Evolutionary conservation across 1,139 yeast genomes (phyloP).

Genomic region (Candida tunisiensis): DNA sequence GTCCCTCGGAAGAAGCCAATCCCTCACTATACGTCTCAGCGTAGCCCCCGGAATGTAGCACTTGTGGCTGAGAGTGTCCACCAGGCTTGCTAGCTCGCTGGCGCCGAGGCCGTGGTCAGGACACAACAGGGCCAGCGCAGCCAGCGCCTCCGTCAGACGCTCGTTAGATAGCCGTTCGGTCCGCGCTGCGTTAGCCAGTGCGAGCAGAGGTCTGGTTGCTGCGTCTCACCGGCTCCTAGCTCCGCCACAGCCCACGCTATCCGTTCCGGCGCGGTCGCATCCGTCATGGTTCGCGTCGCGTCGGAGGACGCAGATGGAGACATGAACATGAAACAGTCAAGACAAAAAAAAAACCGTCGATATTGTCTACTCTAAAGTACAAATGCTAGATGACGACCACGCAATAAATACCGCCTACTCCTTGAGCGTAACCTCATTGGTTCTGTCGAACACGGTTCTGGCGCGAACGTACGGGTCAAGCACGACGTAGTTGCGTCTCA

Average conservation of each 20-base stretch:
- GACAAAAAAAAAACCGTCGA: not conserved
- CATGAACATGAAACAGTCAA: not conserved
- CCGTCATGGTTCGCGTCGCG: constrained; percentile 1
- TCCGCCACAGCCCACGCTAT: too few species aligned
- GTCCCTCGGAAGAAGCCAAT: constrained; percentile 18
- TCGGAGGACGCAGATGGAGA: not conserved
- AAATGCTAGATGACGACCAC: too few species aligned
- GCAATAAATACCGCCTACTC: constrained; percentile 12
- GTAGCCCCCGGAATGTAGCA: constrained; percentile 4
- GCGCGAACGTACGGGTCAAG: constrained; percentile 64
- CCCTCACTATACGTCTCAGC: constrained; percentile 7
- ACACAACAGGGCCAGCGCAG: too few species aligned
- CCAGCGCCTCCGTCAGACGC: too few species aligned
- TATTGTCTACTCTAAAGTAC: too few species aligned
- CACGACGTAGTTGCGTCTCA: constrained; percentile 38
- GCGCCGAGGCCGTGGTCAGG: too few species aligned
- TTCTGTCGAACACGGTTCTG: constrained; percentile 52
- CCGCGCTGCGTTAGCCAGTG: too few species aligned
- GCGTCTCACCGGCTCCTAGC: too few species aligned
- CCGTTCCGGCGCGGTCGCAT: constrained; percentile 3
- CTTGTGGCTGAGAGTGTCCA: constrained; percentile 3
- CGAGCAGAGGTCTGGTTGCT: too few species aligned
- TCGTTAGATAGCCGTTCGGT: too few species aligned
- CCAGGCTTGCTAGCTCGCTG: constrained; percentile 3
- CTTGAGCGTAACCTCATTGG: constrained; percentile 25